Evolutionary conservation across 352 stramenopile species (phyloP).

Genomic region (Globisporangium nunn): DNA sequence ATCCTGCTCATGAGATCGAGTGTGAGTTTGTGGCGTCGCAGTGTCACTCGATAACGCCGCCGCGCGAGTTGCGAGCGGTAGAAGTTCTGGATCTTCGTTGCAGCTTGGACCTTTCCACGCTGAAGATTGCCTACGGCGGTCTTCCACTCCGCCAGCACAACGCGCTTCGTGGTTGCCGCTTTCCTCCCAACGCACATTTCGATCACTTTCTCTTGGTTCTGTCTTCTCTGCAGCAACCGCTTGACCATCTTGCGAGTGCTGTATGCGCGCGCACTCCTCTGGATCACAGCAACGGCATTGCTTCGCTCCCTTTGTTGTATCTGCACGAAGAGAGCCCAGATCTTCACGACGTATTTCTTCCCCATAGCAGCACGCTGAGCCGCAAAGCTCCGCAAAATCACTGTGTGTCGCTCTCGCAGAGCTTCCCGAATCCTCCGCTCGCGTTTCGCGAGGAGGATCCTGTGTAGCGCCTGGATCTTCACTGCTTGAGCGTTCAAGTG

Average conservation of each 20-base stretch:
- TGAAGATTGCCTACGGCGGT: slow-evolving; percentile 1
- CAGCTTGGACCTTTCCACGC: slow-evolving; percentile 9
- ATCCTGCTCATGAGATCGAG: slow-evolving; percentile 43
- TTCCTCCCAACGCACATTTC: slow-evolving; percentile 26
- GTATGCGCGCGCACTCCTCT: slow-evolving; percentile 32
- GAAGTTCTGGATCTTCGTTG: slow-evolving; percentile 30
- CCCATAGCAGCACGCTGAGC: slow-evolving; percentile 20
- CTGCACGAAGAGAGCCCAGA: slow-evolving; percentile 32
- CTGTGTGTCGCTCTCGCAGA: slow-evolving; percentile 31
- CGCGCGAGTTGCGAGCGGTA: slow-evolving; percentile 26
- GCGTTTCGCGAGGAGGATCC: slow-evolving; percentile 27
- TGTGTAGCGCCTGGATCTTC: slow-evolving; percentile 49
- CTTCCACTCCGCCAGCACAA: slow-evolving; percentile 20
- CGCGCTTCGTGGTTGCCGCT: slow-evolving; percentile 8
- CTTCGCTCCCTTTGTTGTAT: slow-evolving; percentile 24
- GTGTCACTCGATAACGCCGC: slow-evolving; percentile 26
- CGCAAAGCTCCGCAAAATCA: slow-evolving; percentile 29
- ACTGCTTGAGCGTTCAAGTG: slow-evolving; percentile 27
- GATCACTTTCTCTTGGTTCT: slow-evolving; percentile 34
- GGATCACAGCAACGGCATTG: slow-evolving; percentile 26
- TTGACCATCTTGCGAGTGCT: slow-evolving; percentile 25
- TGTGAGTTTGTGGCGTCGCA: slow-evolving; percentile 36
- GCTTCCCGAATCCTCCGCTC: slow-evolving; percentile 24
- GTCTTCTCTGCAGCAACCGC: slow-evolving; percentile 27
- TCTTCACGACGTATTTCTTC: slow-evolving; percentile 20